A percentile compares a stretch with the other conserved stretches of the same genome.
Evolutionary conservation across 1,139 yeast genomes (phyloP).

Genomic region (Sugiyamaella pinicola): DNA sequence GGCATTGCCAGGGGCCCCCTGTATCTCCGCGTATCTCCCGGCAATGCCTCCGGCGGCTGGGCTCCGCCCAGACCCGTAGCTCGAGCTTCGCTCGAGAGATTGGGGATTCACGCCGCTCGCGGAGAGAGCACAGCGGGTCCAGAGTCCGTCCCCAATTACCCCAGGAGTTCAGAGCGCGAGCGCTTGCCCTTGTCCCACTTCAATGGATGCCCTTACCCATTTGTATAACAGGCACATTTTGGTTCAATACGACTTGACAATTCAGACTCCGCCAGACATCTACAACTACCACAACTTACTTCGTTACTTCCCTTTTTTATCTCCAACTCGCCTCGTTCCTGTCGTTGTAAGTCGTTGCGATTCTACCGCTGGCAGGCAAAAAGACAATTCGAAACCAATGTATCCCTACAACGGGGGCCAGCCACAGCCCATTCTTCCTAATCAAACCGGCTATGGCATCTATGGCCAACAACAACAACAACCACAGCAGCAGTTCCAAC

Average conservation of each 20-base stretch:
- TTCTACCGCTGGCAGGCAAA: background rate
- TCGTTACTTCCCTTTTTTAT: too few relatives aligned
- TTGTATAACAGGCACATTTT: background rate
- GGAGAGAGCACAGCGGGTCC: background rate
- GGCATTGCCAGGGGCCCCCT: too few relatives aligned
- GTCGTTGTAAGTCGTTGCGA: slow-evolving; percentile 1
- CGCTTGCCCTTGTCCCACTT: background rate
- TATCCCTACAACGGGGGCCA: slow-evolving; percentile 19
- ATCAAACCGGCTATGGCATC: background rate
- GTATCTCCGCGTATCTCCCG: too few relatives aligned
- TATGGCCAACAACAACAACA: slow-evolving; percentile 12
- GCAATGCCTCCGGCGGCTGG: background rate
- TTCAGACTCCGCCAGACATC: too few relatives aligned
- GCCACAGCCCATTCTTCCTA: background rate
- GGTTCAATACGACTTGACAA: background rate
- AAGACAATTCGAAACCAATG: slow-evolving; percentile 4
- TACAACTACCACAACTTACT: too few relatives aligned
- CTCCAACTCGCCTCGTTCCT: too few relatives aligned
- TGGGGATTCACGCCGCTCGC: background rate
- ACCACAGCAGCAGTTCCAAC: slow-evolving; percentile 30
- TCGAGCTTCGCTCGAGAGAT: background rate
- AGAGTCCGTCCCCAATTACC: background rate
- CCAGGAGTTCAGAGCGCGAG: too few relatives aligned
- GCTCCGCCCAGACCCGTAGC: background rate
- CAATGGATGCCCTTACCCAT: background rate